Evolutionary conservation across 1,284 basidiomycete species (phyloP).

Genomic region (Inonotus hispidus): DNA sequence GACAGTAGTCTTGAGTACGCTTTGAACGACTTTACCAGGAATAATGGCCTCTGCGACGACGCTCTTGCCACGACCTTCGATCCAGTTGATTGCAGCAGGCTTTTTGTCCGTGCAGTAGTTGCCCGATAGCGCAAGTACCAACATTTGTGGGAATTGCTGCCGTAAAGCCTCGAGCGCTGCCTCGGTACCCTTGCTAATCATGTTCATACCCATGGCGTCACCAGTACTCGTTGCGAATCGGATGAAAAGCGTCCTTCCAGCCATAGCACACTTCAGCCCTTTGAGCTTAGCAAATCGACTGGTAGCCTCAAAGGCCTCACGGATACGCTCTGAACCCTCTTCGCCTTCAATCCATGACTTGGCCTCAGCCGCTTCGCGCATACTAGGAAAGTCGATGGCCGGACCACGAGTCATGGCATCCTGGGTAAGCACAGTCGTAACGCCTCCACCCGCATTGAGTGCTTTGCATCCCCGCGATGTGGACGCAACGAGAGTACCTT

Average conservation of each 20-base stretch:
- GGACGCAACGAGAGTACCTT: constrained; percentile 96
- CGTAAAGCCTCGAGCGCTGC: constrained; percentile 84
- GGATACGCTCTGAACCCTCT: constrained; percentile 75
- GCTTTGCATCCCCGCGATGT: constrained; percentile 98
- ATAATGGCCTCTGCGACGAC: constrained; percentile 95
- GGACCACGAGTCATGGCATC: constrained; percentile 99
- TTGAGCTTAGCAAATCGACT: constrained; percentile 85
- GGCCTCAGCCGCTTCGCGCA: constrained; percentile 77
- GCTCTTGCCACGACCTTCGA: constrained; percentile 96
- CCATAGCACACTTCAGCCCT: constrained; percentile 79
- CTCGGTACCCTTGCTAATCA: constrained; percentile 96
- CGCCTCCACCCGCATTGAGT: constrained; percentile 92
- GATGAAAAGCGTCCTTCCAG: constrained; percentile 91
- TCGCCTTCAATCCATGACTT: constrained; percentile 87
- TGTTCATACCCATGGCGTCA: constrained; percentile 99
- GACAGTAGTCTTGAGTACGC: constrained; percentile 94
- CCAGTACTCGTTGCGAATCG: constrained; percentile 94
- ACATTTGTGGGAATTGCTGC: constrained; percentile 87
- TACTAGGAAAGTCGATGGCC: constrained; percentile 90
- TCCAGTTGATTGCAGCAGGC: constrained; percentile 99
- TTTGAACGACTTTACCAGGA: constrained; percentile 83
- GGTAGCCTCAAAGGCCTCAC: constrained; percentile 90
- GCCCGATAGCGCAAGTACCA: constrained; percentile 89
- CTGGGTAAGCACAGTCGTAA: constrained; percentile 87
- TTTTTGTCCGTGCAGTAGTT: constrained; percentile 99